Evolutionary conservation across 129 eudicot genomes (phyloP), one percentile per base, ranked within the genome.

Genomic region (Tagetes patula): DNA sequence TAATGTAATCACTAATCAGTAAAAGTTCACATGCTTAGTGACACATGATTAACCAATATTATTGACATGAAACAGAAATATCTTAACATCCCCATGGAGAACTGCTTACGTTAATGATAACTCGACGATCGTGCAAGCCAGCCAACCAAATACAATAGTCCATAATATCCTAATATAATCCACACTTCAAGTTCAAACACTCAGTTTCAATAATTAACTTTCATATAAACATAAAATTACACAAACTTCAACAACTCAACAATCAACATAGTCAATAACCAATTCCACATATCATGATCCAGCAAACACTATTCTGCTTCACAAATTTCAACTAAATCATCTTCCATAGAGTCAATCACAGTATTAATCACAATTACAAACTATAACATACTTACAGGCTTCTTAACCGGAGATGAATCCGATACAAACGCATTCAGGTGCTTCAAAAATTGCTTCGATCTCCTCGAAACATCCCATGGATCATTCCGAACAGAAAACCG

Each of bases 381-480:
- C 37, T 50, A 31, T 59, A 33, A 54, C 14, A 2, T 55, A 76
- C 76, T 76, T 74, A 89, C 96, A 70, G 77, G 72, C 13, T 77
- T 83, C 45, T 50, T 79, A 64, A 87, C 70, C 27, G 84, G 82
- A 43, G 88, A 80, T 46, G 54, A 72, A 82, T 92, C 87, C 53
- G 90, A 82, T 36, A 77, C 75, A 77, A 85, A 87, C 47, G 84
- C 92, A 39, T 75, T 87, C 68, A 79, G 6, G 5, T 53, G 75
- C 48, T 65, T 76, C 58, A 81, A 63, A 42, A 77, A 69, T 13
- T n/a, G 54, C n/a, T 87, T 71, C 37, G 80, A 61, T 13, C 70
- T 70, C 67, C 86, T 76, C 54, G 84, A 45, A 72, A 80, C 76
- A 54, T 75, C 40, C 87, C 87, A 84, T 3, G 77, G 79, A 32